Base-by-base conservation (phyloP, 768 basidiomycete species). In the Suillus weaverae region DNA sequence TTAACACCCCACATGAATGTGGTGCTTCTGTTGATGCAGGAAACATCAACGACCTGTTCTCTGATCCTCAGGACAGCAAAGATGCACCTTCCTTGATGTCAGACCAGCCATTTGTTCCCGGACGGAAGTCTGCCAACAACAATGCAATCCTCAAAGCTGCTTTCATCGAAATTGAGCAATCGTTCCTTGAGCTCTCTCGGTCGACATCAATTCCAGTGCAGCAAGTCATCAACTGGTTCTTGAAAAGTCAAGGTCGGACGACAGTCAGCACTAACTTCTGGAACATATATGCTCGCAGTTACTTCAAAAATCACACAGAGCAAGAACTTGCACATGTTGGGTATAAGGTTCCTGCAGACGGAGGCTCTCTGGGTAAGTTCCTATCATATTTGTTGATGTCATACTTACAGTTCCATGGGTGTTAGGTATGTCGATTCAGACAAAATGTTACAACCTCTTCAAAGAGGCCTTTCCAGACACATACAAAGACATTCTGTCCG, bases 211-310 rank as follows among this genome's bases (percentile, higher is more conserved):
- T 63, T 9, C 43, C 55, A 0, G 18, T 59, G 2, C 56, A 62
- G 57, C 67, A 68, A 32, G 33, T 68, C 3, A 26, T 63, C 9
- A 65, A 66, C 7, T 62, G 57, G 2, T 68, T 64, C 59, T 54
- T 62, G 32, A 68, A 68, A 60, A 66, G 57, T 20, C 33, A 6
- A 20, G 38, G 35, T 16, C 38, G 44, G 20, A n/a, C 30, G 0
- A 39, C 61, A 1, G 44, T 51, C 13, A 39, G 51, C 2, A 63
- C 35, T 0, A 64, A 64, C 11, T 55, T 56, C 46, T 64, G 63
- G 63, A 67, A 67, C 7, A 22, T 30, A 7, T 67, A 67, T 16
- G 10, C 36, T 9, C 48, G 20, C 13, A 44, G 30, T 26, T 67
- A 67, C 35, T 26, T 64, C 4, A 33, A 43, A n/a, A 56, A 60